These are phyloP conservation scores for Aplosporella prunicola DNA, from an alignment of 2,329 filamentous ascomycete species.

Conservation along the genomic window DNA sequence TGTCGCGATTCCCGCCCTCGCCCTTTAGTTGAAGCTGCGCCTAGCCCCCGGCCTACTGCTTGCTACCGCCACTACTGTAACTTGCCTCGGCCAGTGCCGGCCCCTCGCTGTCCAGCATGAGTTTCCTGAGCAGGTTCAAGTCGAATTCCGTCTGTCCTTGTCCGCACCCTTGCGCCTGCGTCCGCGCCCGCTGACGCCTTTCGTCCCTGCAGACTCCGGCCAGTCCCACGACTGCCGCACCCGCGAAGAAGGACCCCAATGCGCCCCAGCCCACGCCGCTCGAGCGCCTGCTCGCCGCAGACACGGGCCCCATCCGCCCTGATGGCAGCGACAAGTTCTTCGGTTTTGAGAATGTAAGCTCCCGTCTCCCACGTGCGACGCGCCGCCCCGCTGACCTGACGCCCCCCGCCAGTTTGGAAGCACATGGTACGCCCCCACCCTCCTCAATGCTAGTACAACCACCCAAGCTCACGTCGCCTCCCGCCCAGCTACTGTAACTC, in stretches of 20 bases:
- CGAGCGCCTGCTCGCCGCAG: conserved; percentile 73
- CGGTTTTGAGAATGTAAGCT: conserved; percentile 89
- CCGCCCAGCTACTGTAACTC: conserved; percentile 95
- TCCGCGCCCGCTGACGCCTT: conserved; percentile 4
- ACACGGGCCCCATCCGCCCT: conserved; percentile 67
- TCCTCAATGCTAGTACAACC: too few species aligned
- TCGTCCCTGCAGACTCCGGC: conserved; percentile 33
- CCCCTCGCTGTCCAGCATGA: too few species aligned
- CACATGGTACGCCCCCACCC: conserved; percentile 61
- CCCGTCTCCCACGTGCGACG: conserved; percentile 13
- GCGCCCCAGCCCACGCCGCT: conserved; percentile 48
- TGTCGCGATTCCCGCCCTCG: too few species aligned
- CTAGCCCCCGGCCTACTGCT: too few species aligned
- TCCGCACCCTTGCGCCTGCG: conserved; percentile 4
- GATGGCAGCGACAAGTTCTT: conserved; percentile 98
- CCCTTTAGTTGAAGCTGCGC: too few species aligned
- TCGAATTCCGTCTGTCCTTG: conserved; percentile 32
- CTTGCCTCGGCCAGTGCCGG: too few species aligned
- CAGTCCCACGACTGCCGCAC: conserved; percentile 36
- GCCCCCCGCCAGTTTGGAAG: conserved; percentile 68
- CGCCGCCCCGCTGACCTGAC: conserved; percentile 20
- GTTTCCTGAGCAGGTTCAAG: conserved; percentile 48
- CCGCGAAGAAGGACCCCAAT: conserved; percentile 51
- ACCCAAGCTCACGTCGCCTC: conserved; percentile 12
- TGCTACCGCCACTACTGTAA: too few species aligned